Conservation (phyloP, 2,329 filamentous ascomycete genomes). For the Leptosphaerulina australis region DNA sequence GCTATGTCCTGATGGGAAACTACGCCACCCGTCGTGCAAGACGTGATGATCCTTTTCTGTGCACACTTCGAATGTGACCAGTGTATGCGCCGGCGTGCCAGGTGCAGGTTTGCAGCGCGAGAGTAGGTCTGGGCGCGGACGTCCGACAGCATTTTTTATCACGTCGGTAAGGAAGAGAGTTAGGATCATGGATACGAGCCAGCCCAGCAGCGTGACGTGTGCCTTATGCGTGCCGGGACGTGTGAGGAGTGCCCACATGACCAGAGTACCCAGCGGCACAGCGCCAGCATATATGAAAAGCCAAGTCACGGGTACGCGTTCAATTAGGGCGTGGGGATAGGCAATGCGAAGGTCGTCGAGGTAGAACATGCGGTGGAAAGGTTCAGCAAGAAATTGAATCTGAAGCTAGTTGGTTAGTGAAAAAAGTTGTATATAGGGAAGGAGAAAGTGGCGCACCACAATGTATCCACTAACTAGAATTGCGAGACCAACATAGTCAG, state of each 20-base stretch:
- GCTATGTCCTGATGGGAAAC: conserved; percentile 80
- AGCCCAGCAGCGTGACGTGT: conserved; percentile 82
- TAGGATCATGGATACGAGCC: conserved; percentile 74
- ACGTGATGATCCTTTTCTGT: conserved; percentile 71
- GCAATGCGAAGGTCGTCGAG: conserved; percentile 83
- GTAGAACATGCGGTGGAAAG: conserved; percentile 94
- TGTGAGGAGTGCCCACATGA: conserved; percentile 67
- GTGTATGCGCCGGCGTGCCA: conserved; percentile 60
- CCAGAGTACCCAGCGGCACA: conserved; percentile 70
- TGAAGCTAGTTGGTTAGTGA: conserved; percentile 43
- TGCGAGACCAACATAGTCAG: conserved; percentile 82
- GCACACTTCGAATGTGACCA: conserved; percentile 72
- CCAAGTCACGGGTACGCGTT: conserved; percentile 79
- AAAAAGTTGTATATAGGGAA: neutral
- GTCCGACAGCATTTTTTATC: conserved; percentile 85
- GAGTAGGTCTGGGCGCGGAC: conserved; percentile 84
- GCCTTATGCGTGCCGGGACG: conserved; percentile 75
- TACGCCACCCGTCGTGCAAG: conserved; percentile 83
- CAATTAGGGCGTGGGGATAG: conserved; percentile 82
- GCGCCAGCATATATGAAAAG: conserved; percentile 80
- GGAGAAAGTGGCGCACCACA: conserved; percentile 52
- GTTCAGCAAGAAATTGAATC: conserved; percentile 73
- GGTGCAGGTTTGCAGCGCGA: conserved; percentile 78
- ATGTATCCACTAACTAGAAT: conserved; percentile 72
- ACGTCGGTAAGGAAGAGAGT: conserved; percentile 82